phyloP scores from a whole-genome alignment of 2,329 filamentous ascomycete genomes.

The Penicillium occitanis region DNA sequence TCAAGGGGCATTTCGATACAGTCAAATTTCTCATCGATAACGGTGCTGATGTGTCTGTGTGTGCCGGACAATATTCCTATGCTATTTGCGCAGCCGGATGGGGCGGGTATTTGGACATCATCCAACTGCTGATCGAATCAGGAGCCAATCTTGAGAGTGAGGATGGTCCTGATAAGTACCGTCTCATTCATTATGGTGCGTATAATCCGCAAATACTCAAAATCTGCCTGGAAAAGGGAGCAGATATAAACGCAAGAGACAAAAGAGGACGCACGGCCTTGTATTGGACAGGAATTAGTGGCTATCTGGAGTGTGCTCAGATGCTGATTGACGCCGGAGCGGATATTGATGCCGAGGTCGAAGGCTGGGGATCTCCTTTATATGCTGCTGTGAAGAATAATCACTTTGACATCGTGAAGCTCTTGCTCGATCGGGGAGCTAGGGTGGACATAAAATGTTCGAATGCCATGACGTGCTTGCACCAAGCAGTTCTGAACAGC shows the following conservation, averaged over 20 bases:
- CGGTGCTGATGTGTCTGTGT: not conserved
- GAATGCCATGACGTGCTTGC: not conserved
- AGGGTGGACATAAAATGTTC: not conserved
- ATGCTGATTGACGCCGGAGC: not conserved
- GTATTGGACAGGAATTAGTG: constrained; percentile 1
- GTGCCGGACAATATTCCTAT: not conserved
- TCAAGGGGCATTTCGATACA: not conserved
- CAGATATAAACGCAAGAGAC: not conserved
- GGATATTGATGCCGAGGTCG: not conserved
- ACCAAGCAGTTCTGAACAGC: not conserved
- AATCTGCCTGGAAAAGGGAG: not conserved
- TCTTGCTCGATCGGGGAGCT: not conserved
- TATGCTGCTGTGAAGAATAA: not conserved
- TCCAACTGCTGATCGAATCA: not conserved
- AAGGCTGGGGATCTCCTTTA: not conserved
- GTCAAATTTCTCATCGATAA: not conserved
- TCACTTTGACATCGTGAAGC: not conserved
- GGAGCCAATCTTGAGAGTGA: not conserved
- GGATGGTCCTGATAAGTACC: not conserved
- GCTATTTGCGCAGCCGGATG: not conserved
- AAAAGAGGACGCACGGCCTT: not conserved
- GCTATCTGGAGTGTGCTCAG: not conserved
- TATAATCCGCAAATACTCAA: not conserved
- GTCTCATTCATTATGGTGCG: not conserved
- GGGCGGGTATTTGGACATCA: not conserved